Evolutionary conservation across 352 stramenopile genomes (phyloP), one percentile per base, ranked within the genome.

Genomic region (Phytophthora parvispora): DNA sequence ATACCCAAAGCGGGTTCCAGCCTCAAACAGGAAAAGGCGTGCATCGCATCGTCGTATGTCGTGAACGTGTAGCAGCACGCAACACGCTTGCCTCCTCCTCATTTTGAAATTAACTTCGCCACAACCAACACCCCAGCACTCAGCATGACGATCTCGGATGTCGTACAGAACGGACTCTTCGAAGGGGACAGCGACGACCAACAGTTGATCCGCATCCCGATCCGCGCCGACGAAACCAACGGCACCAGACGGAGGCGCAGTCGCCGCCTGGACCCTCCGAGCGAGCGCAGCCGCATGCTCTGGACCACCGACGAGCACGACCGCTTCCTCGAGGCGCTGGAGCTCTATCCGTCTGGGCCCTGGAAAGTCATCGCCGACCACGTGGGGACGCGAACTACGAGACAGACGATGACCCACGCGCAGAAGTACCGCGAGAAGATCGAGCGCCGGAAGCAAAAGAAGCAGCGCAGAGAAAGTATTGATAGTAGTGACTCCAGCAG

Each of bases 391-490:
- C 54, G 68, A 25, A 80, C 63, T 31, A 62, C 72, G 0, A 53
- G 72, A 5, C 75, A 82, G 34, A 67, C 72, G 0, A 80, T 75
- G 71, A 78, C 72, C 2, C 75, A 83, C 31, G 72, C 76, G 18
- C 75, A 83, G 32, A 80, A 81, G 42, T 81, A 83, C 32, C 64
- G 72, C 1, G 55, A 83, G 72, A 74, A 74, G 25, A 85, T 81
- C 31, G 69, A 75, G 25, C 50, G 67, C 4, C 67, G 61, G 13
- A 65, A 62, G 22, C 28, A 38, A n/a, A n/a, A n/a, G 18, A 66
- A 62, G 6, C 36, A 71, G 15, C 32, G 50, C 18, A 47, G 56
- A 38, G 48, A 36, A 12, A 74, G 56, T 15, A 48, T 58, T 50
- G 50, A 42, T 22, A 66, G 59, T 24, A 34, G 24, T 40, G 13